A percentile compares a stretch with the other conserved stretches of the same genome.
phyloP scores from a whole-genome alignment of 345 rosid species.

The Triadica sebifera region DNA sequence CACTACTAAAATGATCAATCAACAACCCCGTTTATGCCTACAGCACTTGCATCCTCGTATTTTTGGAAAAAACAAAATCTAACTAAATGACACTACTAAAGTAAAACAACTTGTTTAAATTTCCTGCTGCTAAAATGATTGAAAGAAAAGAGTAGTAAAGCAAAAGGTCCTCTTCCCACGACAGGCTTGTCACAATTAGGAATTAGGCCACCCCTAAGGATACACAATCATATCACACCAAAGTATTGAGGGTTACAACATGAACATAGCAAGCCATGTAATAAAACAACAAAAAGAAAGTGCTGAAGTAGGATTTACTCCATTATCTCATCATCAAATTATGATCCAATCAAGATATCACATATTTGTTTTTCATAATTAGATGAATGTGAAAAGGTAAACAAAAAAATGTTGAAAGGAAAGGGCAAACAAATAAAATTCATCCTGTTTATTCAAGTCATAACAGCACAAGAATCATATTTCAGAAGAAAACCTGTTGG shows the following conservation, averaged over 20 bases:
- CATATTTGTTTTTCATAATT: no score
- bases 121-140: no score
- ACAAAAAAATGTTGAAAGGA: not conserved
- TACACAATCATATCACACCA: not conserved
- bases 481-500: constrained; percentile 63
- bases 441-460: not conserved
- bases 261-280: not conserved
- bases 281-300: not conserved
- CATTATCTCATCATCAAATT: not conserved
- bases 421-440: no score
- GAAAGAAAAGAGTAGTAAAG: no score
- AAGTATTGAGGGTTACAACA: not conserved
- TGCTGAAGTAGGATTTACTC: not conserved
- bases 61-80: no score
- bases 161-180: no score
- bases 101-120: no score
- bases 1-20: no score
- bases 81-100: no score
- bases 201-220: not conserved
- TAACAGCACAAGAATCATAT: not conserved
- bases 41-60: no score
- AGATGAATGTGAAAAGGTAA: not conserved
- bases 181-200: not conserved
- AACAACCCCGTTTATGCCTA: no score
- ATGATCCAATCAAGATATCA: not conserved